phyloP scores from a whole-genome alignment of 2,329 filamentous ascomycete genomes.

The Aulographum hederae region DNA sequence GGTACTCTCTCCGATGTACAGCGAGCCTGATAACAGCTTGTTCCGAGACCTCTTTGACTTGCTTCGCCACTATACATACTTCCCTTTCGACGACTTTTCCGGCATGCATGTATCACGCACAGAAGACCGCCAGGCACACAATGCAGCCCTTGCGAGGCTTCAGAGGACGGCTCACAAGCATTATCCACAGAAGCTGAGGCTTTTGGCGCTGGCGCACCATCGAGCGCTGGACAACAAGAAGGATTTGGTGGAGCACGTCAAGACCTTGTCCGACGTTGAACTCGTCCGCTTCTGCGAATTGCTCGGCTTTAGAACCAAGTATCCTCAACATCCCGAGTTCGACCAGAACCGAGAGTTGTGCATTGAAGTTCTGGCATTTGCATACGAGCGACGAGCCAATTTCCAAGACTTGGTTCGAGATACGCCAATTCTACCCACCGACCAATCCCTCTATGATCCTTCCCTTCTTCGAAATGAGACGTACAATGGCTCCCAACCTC shows the following conservation, averaged over 20 bases:
- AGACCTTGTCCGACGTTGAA: slow-evolving; percentile 56
- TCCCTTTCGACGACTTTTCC: slow-evolving; percentile 81
- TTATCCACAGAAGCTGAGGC: slow-evolving; percentile 80
- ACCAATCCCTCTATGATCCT: slow-evolving; percentile 61
- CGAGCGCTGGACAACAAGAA: slow-evolving; percentile 64
- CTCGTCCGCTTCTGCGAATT: slow-evolving; percentile 47
- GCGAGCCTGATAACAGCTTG: slow-evolving; percentile 54
- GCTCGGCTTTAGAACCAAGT: slow-evolving; percentile 65
- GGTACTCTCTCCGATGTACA: slow-evolving; percentile 59
- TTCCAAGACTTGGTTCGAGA: slow-evolving; percentile 65
- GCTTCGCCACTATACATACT: slow-evolving; percentile 73
- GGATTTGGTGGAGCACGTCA: slow-evolving; percentile 62
- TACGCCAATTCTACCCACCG: slow-evolving; percentile 67
- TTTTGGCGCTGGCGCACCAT: slow-evolving; percentile 83
- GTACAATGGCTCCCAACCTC: slow-evolving; percentile 71
- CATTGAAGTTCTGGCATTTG: slow-evolving; percentile 54
- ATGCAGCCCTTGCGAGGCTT: slow-evolving; percentile 54
- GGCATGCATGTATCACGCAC: slow-evolving; percentile 55
- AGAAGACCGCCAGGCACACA: slow-evolving; percentile 67
- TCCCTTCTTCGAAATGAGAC: slow-evolving; percentile 63
- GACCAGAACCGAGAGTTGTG: slow-evolving; percentile 44
- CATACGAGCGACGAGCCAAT: slow-evolving; percentile 58
- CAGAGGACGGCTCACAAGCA: slow-evolving; percentile 63
- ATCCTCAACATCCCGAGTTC: slow-evolving; percentile 53
- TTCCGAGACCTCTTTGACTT: slow-evolving; percentile 65